Conservation (phyloP, 2,329 filamentous ascomycete genomes). For the Fusarium ambrosium region DNA sequence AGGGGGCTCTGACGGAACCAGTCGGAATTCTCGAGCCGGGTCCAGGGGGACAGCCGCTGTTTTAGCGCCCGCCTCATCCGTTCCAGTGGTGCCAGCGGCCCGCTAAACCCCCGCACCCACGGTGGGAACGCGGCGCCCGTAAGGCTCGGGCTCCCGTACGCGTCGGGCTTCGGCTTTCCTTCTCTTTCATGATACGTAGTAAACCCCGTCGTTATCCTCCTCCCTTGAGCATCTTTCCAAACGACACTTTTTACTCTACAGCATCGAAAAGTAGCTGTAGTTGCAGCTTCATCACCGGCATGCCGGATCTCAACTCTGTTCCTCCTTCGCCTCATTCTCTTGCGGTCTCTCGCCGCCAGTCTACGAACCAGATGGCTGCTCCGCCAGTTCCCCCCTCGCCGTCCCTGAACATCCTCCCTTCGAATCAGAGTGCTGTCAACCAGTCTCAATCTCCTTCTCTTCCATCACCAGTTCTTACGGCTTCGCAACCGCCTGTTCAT, state of each 20-base stretch:
- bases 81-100: slow-evolving; percentile 36
- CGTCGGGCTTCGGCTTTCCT: slow-evolving; percentile 11
- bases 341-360: slow-evolving; percentile 59
- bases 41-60: slow-evolving; percentile 15
- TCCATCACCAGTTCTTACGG: slow-evolving; percentile 47
- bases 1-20: slow-evolving; percentile 11
- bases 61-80: slow-evolving; percentile 42
- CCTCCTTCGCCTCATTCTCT: slow-evolving; percentile 63
- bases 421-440: slow-evolving; percentile 66
- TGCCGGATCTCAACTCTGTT: slow-evolving; percentile 70
- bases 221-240: neutral
- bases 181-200: neutral
- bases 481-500: slow-evolving; percentile 47
- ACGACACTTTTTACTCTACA: neutral
- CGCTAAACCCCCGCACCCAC: slow-evolving; percentile 40
- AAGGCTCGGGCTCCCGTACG: slow-evolving; percentile 17
- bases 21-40: slow-evolving; percentile 7
- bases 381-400: slow-evolving; percentile 56
- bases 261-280: neutral
- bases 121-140: slow-evolving; percentile 28
- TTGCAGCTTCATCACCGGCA: slow-evolving; percentile 45
- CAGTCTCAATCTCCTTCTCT: slow-evolving; percentile 53
- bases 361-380: slow-evolving; percentile 60
- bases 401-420: slow-evolving; percentile 69
- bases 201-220: neutral